These are phyloP conservation scores for Pseudogymnoascus sp. DNA, from an alignment of 2,329 filamentous ascomycete species.

Conservation along the genomic window DNA sequence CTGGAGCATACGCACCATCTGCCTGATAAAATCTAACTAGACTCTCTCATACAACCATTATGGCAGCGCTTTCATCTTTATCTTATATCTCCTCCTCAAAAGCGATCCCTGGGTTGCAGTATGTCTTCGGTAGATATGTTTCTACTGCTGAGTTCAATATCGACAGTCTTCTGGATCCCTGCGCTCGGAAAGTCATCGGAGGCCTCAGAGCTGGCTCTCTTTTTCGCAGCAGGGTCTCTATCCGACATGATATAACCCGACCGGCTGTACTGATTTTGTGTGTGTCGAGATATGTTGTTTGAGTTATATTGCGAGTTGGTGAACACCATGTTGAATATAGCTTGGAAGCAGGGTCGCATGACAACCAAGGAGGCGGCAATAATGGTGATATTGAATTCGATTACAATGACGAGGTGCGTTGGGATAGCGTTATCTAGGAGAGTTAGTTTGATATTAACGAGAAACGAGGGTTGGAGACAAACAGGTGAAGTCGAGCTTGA, in stretches of 20 bases:
- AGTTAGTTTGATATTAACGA: neutral
- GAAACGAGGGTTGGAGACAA: neutral
- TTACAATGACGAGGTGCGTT: constrained; percentile 10
- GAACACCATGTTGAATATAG: neutral
- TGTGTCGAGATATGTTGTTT: neutral
- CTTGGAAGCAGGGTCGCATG: constrained; percentile 15
- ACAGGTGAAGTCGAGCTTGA: neutral
- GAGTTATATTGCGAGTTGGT: neutral
- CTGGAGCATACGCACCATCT: neutral
- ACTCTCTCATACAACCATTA: neutral
- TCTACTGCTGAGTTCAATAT: constrained; percentile 9
- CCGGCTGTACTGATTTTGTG: neutral
- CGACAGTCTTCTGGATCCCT: constrained; percentile 8
- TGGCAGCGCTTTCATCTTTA: neutral
- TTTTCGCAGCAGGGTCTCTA: neutral
- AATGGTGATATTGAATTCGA: constrained; percentile 15
- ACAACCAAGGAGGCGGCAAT: constrained; percentile 15
- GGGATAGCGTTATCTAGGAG: constrained; percentile 1
- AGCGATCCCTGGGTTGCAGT: neutral
- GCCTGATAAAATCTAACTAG: neutral
- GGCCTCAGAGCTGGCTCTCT: neutral
- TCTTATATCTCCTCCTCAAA: neutral
- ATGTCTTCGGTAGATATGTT: constrained; percentile 6
- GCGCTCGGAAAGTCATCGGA: neutral
- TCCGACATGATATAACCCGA: constrained; percentile 6